These are phyloP conservation scores for Fusarium fujikuroi DNA, from an alignment of 2,329 filamentous ascomycete species.

Conservation along the genomic window DNA sequence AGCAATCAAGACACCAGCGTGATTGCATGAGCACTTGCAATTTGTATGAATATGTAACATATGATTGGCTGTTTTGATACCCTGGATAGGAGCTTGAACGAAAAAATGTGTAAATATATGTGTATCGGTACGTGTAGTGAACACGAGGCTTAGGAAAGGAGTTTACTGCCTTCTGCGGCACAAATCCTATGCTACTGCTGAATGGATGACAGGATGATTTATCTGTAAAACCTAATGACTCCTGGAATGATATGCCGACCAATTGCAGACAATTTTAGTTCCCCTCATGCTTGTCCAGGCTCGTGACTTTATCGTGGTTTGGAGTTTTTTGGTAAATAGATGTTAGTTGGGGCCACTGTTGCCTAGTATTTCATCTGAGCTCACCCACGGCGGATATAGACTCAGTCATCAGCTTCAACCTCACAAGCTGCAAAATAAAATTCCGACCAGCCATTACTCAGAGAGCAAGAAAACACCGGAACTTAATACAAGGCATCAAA, in stretches of 20 bases:
- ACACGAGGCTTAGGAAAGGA: background rate
- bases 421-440: background rate
- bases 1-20: slow-evolving; percentile 55
- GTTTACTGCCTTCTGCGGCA: background rate
- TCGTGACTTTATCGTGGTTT: background rate
- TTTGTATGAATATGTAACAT: slow-evolving; percentile 25
- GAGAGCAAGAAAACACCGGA: no score
- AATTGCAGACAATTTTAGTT: background rate
- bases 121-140: background rate
- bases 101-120: slow-evolving; percentile 11
- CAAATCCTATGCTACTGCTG: background rate
- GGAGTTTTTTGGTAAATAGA: slow-evolving; percentile 1
- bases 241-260: background rate
- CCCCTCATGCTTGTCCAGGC: background rate
- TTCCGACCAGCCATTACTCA: background rate
- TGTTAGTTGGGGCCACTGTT: slow-evolving; percentile 21
- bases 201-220: background rate
- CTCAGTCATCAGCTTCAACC: background rate
- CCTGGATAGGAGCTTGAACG: slow-evolving; percentile 15
- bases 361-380: slow-evolving; percentile 28
- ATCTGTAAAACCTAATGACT: background rate
- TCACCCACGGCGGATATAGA: background rate
- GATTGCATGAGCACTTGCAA: slow-evolving; percentile 16
- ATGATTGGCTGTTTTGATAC: slow-evolving; percentile 33
- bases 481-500: no score